Evolutionary conservation across 176 grass and related monocot genomes (phyloP), one percentile per base, ranked within the genome.

Genomic region (Rhynchospora breviuscula): DNA sequence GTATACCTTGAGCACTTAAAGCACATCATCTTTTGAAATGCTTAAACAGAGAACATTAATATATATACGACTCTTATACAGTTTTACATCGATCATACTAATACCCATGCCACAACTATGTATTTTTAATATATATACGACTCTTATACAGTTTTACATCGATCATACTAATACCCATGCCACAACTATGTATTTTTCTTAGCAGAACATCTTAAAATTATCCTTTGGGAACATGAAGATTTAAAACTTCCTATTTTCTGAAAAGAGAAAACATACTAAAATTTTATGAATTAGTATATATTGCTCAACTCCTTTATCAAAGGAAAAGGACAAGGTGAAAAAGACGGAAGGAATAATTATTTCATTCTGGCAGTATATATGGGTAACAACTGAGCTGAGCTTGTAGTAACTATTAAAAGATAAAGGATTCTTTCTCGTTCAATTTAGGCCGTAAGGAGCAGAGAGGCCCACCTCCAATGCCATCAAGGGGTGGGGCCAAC

Each of bases 381-480:
- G 19, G 19, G 21, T 62, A 11, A 62, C 21, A 62, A 62, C 19
- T 62, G 19, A 25, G 59, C 35, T 62, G 19, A 25, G 59, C 19
- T 23, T 62, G 19, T 62, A 25, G 59, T 62, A 22, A 31, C 29
- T 47, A 57, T 35, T 17, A 0, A 23, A 77, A 17, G 12, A 33
- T 33, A 33, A 33, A 33, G n/a, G 21, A 54, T 56, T 77, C 15
- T 54, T 77, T 18, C 17, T 63, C 21, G 8, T 49, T 63, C 6
- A 21, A 56, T 44, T 82, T 52, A 82, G 63, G 80, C 19, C 63
- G 63, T 1, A 89, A 53, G 84, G 89, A 82, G 13, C 88, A 86
- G 63, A 89, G 91, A 78, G 92, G 89, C 13, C 95, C 90, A 9
- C 87, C 82, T 87, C 85, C 85, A 14, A 82, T 82, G 80, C 71